Evolutionary conservation across 164 flowering plant species (phyloP), one percentile per base, ranked within the genome.

Genomic region (Paratinospora sagittata): DNA sequence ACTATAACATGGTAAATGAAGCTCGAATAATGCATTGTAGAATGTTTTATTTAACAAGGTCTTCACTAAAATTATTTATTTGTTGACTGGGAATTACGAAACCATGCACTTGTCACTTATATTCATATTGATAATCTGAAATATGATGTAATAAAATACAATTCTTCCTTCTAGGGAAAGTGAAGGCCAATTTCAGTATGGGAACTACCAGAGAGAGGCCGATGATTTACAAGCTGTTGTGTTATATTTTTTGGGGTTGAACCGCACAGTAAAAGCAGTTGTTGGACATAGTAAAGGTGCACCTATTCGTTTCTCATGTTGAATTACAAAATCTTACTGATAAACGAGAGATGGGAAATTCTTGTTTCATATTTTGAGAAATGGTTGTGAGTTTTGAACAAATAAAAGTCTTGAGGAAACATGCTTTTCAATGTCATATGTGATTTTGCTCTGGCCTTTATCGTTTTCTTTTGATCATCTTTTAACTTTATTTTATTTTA

Each of bases 251-350:
- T 73, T 43, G 12, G 60, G 68, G 27, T 63, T 73, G 70, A 72
- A 83, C n/a, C 86, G 79, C 45, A 65, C n/a, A 11, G 71, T 86
- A 26, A 67, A 47, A 72, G 88, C 89, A 47, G 67, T 91, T 69
- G 55, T 91, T 76, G 97, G 97, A 37, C 97, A 91, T 70, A 89
- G 97, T 74, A 91, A 91, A 87, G 97, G 94, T 87, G 52, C 64
- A 62, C 60, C 8, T n/a, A 10, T 8, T 24, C 33, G 41, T 23
- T 36, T 41, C 16, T 41, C 24, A 6, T 27, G 36, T 62, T 1
- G 36, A 26, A 62, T 62, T 62, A 26, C 17, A 10, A 0, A 6
- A 62, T 12, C 16, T 62, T 62, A 27, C 26, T 19, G 61, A 19
- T 1, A 39, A 39, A 39, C 10, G 43, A 4, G 43, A 39, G 1